These are phyloP conservation scores for Mortierella sp. DNA, from an alignment of 371 early-diverging fungal genomes.

Conservation along the genomic window DNA sequence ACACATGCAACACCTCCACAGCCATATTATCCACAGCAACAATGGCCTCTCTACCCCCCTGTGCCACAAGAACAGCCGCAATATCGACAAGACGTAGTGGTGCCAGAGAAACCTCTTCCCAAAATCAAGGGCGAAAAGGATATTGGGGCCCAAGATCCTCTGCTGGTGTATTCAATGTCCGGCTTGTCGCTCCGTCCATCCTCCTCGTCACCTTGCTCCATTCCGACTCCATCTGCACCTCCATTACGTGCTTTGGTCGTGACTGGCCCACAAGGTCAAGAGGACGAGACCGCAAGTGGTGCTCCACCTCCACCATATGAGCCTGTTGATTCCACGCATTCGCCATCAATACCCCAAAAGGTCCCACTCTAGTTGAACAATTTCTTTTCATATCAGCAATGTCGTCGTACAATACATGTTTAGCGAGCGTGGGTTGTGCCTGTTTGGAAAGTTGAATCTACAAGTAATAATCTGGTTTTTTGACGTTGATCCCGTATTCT, in stretches of 20 bases:
- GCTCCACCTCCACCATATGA: conserved; percentile 17
- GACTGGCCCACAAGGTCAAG: not conserved
- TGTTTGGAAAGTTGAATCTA: conserved; percentile 24
- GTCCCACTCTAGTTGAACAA: not conserved
- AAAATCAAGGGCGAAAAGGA: conserved; percentile 1
- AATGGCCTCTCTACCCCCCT: not conserved
- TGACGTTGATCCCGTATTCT: conserved; percentile 95
- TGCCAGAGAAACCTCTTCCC: not conserved
- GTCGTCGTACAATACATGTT: too few species aligned
- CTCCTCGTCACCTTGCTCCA: not conserved
- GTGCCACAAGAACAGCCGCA: not conserved
- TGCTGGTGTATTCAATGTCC: conserved; percentile 23
- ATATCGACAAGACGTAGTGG: not conserved
- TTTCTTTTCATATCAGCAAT: too few species aligned
- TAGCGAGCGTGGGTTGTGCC: not conserved
- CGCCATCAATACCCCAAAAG: too few species aligned
- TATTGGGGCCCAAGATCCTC: conserved; percentile 15
- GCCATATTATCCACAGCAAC: conserved; percentile 10
- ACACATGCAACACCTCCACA: too few species aligned
- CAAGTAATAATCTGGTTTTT: conserved; percentile 92
- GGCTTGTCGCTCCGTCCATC: conserved; percentile 4
- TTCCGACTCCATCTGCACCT: conserved; percentile 24
- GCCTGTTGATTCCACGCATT: too few species aligned
- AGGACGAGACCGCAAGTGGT: conserved; percentile 2
- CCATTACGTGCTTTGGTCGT: not conserved